Base-by-base conservation (phyloP, 75 land plant genomes). In the Pseudotsuga menziesii region DNA sequence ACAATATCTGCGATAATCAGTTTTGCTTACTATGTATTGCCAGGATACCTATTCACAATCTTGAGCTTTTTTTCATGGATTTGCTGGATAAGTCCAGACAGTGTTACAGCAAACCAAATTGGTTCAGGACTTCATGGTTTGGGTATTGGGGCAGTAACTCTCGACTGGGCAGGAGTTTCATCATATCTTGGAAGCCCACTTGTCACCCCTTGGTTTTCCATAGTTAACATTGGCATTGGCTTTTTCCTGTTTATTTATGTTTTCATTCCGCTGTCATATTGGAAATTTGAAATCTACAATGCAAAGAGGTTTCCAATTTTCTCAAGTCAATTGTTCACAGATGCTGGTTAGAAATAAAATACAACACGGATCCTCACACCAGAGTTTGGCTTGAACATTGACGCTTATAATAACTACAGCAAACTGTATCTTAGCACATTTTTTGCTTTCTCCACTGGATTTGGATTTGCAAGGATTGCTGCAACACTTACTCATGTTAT, bases 281-380 rank as follows among this genome's bases (percentile, higher is more conserved):
- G 57, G 60, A 55, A 44, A 58, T 71, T 19, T 36, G 44, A 82
- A 20, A 58, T 74, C 25, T 83, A 83, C 60, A 52, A 75, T 67
- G 82, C 84, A 36, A 83, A 60, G 62, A 83, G 3, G 48, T 83
- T 83, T 54, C 84, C 84, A 35, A 79, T 83, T 22, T 80, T 80
- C 55, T 79, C 82, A 27, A 63, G 61, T 56, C 58, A 75, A 27
- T 71, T 83, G 16, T 79, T 79, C 78, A 72, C 44, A 22, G 67
- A 52, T 0, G 69, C 66, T 63, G 79, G 82, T 5, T n/a, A 62
- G 15, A 19, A 27, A 44, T 81, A 81, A 73, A 72, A 81, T 57
- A 69, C 71, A 12, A 39, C 58, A 39, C 14, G 11, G 22, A 72
- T 81, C 11, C 39, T 81, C 26, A 64, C 36, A n/a, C 23, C 22